Evolutionary conservation across 2,329 filamentous ascomycete species (phyloP), one percentile per base, ranked within the genome.

Genomic region (Talaromyces atroroseus): DNA sequence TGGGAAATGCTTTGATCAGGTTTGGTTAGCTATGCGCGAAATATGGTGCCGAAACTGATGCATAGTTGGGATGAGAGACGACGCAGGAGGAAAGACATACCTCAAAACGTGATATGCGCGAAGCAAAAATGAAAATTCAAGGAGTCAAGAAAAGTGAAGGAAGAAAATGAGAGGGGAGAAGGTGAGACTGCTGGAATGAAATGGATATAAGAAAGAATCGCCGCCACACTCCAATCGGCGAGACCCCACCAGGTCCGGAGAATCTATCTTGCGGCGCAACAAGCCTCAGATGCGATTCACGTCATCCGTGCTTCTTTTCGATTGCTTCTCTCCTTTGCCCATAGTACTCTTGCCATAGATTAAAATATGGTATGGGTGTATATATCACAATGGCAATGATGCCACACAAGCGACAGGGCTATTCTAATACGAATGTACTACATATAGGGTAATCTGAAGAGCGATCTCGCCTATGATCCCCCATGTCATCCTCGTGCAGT

Each of bases 401-500:
- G 40, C 18, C 18, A 18, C 20, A 21, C 5, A 44, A 44, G 11
- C 20, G 18, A 23, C 32, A 36, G 11, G 32, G 16, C 14, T 23
- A 23, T 44, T 20, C 40, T 44, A 8, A 47, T 12, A 23, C 21
- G 38, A 48, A 38, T 32, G 21, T 36, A 12, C 26, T 11, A 4
- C 11, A 16, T 12, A 5, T 58, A 72, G 68, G 68, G 68, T 32
- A 65, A 68, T 58, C 71, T 86, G 14, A 84, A 90, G 64, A 80
- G 88, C 66, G 89, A 92, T 70, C 72, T 95, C 36, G 82, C 82
- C 58, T 82, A 83, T 36, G 83, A 89, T 65, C 89, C 90, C 60
- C 87, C 92, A 23, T 96, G 92, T 68, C 91, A 95, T 76, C 83
- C 90, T 57, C 83, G 87, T 68, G 92, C 92, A 60, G 88, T 91